A percentile compares a stretch with the other conserved stretches of the same genome.
Evolutionary conservation across 2,329 filamentous ascomycete genomes (phyloP).

Genomic region (Laburnicola sp.): DNA sequence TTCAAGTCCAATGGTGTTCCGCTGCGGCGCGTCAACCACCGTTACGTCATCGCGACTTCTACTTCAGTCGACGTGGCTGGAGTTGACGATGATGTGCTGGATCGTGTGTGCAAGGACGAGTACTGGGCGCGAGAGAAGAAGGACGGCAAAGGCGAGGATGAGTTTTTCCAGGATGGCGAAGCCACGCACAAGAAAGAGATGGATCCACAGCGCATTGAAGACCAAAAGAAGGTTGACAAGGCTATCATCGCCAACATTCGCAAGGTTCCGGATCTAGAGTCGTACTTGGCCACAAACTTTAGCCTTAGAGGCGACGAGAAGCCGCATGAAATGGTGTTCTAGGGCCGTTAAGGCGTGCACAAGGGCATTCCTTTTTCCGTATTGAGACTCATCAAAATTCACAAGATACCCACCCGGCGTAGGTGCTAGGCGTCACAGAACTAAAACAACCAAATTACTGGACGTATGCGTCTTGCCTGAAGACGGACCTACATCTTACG

Average conservation of each 20-base stretch:
- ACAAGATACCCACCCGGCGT: too few relatives aligned
- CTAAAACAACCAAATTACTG: too few relatives aligned
- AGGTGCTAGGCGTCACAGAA: too few relatives aligned
- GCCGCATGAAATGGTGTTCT: constrained; percentile 99
- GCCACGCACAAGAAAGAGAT: constrained; percentile 93
- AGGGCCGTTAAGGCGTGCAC: constrained; percentile 10
- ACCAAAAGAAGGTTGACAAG: constrained; percentile 99
- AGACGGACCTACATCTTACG: too few relatives aligned
- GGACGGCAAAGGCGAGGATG: constrained; percentile 91
- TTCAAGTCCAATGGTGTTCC: constrained; percentile 99
- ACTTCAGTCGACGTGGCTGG: constrained; percentile 80
- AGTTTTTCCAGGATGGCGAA: constrained; percentile 98
- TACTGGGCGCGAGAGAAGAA: constrained; percentile 97
- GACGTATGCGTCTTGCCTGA: too few relatives aligned
- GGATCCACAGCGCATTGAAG: constrained; percentile 83
- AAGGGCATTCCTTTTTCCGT: background rate
- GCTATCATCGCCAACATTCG: constrained; percentile 90
- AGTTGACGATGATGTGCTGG: constrained; percentile 69
- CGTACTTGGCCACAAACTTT: constrained; percentile 93
- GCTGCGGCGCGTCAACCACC: constrained; percentile 86
- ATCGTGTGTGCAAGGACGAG: constrained; percentile 77
- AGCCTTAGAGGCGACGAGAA: constrained; percentile 97
- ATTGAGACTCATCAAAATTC: too few relatives aligned
- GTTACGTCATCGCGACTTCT: constrained; percentile 89
- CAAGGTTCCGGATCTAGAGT: constrained; percentile 89